A percentile compares a stretch with the other conserved stretches of the same genome.
Conservation (phyloP, 345 rosid genomes). For the Salix brachista region DNA sequence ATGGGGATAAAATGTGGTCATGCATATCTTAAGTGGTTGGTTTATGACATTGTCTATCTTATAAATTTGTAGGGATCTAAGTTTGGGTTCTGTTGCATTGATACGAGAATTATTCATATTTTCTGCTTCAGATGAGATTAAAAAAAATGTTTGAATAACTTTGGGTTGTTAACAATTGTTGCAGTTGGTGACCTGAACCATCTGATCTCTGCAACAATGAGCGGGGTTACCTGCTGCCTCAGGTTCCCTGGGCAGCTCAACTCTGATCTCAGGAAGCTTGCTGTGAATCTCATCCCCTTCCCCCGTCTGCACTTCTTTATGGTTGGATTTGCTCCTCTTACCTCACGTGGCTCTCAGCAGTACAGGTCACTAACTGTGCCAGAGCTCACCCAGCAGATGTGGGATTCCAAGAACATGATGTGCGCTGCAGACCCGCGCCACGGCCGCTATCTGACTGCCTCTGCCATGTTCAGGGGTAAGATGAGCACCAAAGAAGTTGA, state of each 20-base stretch:
- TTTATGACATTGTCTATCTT: background rate
- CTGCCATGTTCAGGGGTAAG: slow-evolving; percentile 27
- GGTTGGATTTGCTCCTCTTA: slow-evolving; percentile 26
- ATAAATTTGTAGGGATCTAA: background rate
- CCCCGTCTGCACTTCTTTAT: slow-evolving; percentile 20
- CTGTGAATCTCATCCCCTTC: slow-evolving; percentile 24
- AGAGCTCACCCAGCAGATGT: slow-evolving; percentile 24
- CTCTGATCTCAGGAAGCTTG: slow-evolving; percentile 25
- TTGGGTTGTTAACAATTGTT: background rate
- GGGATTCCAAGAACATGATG: slow-evolving; percentile 28
- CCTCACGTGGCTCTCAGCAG: slow-evolving; percentile 23
- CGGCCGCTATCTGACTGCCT: slow-evolving; percentile 20
- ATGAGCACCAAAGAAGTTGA: slow-evolving; percentile 28
- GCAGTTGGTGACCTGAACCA: slow-evolving; percentile 24
- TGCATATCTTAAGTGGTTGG: background rate
- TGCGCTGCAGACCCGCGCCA: slow-evolving; percentile 24
- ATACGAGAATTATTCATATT: background rate
- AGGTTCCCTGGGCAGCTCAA: slow-evolving; percentile 25
- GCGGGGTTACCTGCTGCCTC: slow-evolving; percentile 27
- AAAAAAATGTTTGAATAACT: background rate
- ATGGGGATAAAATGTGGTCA: background rate
- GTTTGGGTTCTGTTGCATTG: background rate
- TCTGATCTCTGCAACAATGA: slow-evolving; percentile 26
- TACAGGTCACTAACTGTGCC: slow-evolving; percentile 21
- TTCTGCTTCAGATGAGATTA: background rate